phyloP scores from a whole-genome alignment of 257 asterid species.

The Echites panduratus region DNA sequence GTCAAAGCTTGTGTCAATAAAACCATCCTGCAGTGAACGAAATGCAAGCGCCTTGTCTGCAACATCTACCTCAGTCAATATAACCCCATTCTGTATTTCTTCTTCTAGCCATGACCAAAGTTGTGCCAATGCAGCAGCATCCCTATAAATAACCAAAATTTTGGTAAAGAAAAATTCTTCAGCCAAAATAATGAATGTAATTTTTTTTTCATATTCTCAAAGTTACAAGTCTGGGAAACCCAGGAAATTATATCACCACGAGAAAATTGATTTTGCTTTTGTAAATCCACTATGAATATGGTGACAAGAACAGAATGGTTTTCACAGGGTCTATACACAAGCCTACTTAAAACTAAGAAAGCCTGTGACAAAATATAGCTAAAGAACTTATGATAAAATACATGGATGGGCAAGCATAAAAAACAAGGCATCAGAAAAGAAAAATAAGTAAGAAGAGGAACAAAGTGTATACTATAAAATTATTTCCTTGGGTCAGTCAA shows the following conservation, averaged over 20 bases:
- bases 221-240: neutral
- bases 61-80: slow-evolving; percentile 79
- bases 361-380: neutral
- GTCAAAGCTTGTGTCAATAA: slow-evolving; percentile 86
- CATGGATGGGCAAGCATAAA: neutral
- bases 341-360: neutral
- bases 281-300: neutral
- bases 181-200: neutral
- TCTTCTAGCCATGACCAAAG: slow-evolving; percentile 98
- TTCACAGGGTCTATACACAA: neutral
- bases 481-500: slow-evolving; percentile 2
- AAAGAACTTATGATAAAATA: neutral
- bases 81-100: slow-evolving; percentile 44
- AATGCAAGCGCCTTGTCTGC: slow-evolving; percentile 79
- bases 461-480: neutral
- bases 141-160: slow-evolving; percentile 40
- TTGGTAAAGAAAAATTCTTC: neutral
- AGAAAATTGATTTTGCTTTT: neutral
- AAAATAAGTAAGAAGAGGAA: neutral
- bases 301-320: neutral
- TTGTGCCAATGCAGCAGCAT: slow-evolving; percentile 91
- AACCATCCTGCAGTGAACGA: slow-evolving; percentile 83
- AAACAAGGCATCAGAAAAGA: neutral
- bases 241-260: neutral
- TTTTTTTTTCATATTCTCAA: neutral